Conservation (phyloP, 2,329 filamentous ascomycete genomes). For the Colletotrichum agaves region DNA sequence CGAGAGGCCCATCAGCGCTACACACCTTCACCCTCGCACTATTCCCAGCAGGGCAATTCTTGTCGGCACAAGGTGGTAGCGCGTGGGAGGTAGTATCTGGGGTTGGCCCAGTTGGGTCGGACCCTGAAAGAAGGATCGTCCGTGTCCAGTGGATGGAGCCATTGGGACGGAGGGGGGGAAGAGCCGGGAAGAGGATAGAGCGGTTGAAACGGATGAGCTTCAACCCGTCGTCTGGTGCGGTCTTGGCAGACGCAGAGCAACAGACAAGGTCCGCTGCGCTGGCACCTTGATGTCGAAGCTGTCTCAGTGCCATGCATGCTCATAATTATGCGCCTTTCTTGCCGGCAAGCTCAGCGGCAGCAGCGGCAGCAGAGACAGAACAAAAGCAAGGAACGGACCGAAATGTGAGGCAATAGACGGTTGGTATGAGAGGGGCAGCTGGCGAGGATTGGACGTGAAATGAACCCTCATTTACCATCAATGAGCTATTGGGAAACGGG, state of each 20-base stretch:
- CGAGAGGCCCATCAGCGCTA: neutral
- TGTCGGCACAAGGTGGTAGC: constrained; percentile 25
- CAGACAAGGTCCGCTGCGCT: constrained; percentile 30
- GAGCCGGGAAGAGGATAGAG: constrained; percentile 9
- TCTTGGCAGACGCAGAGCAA: constrained; percentile 34
- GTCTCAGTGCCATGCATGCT: constrained; percentile 21
- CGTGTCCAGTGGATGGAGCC: constrained; percentile 27
- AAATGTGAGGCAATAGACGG: constrained; percentile 13
- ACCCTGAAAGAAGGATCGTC: constrained; percentile 37
- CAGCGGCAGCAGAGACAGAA: neutral
- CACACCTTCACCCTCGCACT: neutral
- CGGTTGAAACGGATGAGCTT: constrained; percentile 37
- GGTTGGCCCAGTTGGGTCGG: constrained; percentile 32
- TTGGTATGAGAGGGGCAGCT: neutral
- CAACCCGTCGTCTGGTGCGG: constrained; percentile 31
- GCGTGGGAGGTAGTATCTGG: constrained; percentile 33
- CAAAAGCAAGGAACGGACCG: constrained; percentile 21
- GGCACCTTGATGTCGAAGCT: constrained; percentile 25
- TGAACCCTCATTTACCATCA: neutral
- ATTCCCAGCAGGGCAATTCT: constrained; percentile 17
- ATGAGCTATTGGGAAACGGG: neutral
- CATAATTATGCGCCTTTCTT: neutral
- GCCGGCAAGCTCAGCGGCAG: neutral
- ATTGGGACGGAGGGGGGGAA: constrained; percentile 19
- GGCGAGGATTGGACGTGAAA: neutral